Evolutionary conservation across 768 basidiomycete genomes (phyloP), one percentile per base, ranked within the genome.

Genomic region (Boletus fagicola): DNA sequence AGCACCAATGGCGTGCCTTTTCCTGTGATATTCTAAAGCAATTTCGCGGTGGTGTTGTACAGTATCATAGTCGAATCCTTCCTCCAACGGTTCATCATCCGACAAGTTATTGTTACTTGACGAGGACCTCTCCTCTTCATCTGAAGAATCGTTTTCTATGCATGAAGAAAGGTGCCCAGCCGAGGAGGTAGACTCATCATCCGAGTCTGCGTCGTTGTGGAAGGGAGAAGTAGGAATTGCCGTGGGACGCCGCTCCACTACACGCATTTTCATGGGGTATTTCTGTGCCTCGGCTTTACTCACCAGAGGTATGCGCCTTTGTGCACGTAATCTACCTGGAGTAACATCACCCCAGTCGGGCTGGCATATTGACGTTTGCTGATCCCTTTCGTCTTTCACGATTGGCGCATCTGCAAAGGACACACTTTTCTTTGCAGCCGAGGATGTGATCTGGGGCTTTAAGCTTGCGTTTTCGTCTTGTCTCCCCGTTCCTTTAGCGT

Each of bases 21-120:
- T 87, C 60, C 78, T 73, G 68, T 86, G 77, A 65, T 92, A 92
- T 61, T 84, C 84, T 42, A 91, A 65, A 18, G 86, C 84, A 61
- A 92, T 80, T 68, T 91, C 89, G 30, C 88, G 84, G 61, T 90
- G 87, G 62, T 88, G 87, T 51, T 76, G 81, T 24, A 82, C 86
- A 49, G 75, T 77, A 61, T 89, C 83, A 33, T 84, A 72, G 62
- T 90, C 85, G 26, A 78, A 75, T 42, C 78, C 80, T 42, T 85
- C 81, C 49, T 79, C 76, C 48, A 74, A 57, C 2, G 73, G 72
- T 28, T 75, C 79, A n/a, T 79, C 78, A 16, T 73, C 70, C 20
- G 58, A 58, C 7, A 69, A 72, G 15, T 64, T 66, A 20, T 66
- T 67, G 31, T 72, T 71, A 30, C 57, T 62, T 20, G 59, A 63